Base-by-base conservation (phyloP, 1,284 basidiomycete species). In the Caloboletus inedulis region DNA sequence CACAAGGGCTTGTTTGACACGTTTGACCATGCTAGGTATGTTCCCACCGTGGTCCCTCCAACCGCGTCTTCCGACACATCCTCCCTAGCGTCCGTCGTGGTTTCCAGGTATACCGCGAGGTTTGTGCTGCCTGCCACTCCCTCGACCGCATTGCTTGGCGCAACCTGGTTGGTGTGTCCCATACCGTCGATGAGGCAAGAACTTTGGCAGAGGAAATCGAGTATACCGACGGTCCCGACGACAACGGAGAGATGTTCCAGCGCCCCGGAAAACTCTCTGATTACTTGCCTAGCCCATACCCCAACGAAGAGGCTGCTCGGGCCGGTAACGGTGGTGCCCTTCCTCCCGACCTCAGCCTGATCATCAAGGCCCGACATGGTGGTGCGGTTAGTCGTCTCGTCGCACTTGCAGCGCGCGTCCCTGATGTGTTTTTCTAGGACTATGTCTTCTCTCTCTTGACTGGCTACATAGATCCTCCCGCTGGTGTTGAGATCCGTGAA, bases 61-160 rank as follows among this genome's bases (percentile, higher is more conserved):
- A 40, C 27, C 36, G 52, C 40, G 59, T 53, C 51, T 51, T 52
- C 56, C 49, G 36, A 53, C 49, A 48, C 36, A 18, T n/a, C 33
- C 27, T 40, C 39, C 31, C 44, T 42, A 95, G 93, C 69, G 98
- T 99, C 70, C 93, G 97, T 68, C 87, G 97, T 69, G 97, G 97
- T 29, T 99, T 97, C 80, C 90, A 94, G 74, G 97, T 99, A 47
- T 99, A 99, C 81, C 92, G 94, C 56, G 96, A 99, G 77, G 97
- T 99, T 54, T 99, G 97, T 73, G 91, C 96, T 7, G 92, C 97
- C 16, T 99, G 97, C 76, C 97, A 99, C 75, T 99, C 97, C 43
- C 87, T 99, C 55, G 93, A 99, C 79, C 94, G 97, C 65, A 95
- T 99, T 70, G 97, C 97, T 57, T 99, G 97, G 97, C 92, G 97